Percentiles rank a stretch among this genome's conserved stretches.
Evolutionary conservation across 345 rosid species (phyloP).

Genomic region (Hibiscus syriacus): DNA sequence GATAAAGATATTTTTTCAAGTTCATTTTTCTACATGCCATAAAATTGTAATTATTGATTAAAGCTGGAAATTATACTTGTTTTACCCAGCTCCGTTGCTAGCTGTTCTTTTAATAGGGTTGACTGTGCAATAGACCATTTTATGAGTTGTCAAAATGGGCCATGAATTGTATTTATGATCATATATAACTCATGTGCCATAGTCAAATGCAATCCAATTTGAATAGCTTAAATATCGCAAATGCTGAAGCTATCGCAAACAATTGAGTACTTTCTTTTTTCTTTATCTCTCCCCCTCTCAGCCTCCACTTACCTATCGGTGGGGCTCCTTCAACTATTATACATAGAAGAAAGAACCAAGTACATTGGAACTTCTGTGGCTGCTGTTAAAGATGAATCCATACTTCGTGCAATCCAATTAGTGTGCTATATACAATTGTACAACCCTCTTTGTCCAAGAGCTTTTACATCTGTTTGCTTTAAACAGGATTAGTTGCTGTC

Average conservation of each 20-base stretch:
- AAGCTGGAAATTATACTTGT: not conserved
- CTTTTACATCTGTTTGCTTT: not conserved
- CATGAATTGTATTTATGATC: not conserved
- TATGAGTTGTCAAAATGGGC: not conserved
- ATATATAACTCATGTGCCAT: not conserved
- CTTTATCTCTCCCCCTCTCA: not conserved
- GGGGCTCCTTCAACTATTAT: not conserved
- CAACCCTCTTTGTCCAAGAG: not conserved
- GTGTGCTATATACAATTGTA: not conserved
- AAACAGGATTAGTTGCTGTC: not conserved
- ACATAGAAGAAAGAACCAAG: not conserved
- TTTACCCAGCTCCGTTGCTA: not conserved
- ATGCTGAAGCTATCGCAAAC: not conserved
- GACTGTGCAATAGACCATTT: not conserved
- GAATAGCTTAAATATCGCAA: not conserved
- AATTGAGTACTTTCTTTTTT: not conserved
- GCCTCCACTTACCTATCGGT: not conserved
- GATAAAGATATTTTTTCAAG: not conserved
- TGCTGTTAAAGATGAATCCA: not conserved
- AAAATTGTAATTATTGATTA: not conserved
- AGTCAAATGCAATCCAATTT: not conserved
- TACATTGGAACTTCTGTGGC: not conserved
- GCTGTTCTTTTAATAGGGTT: not conserved
- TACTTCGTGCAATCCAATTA: not conserved
- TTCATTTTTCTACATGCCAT: not conserved